Base-by-base conservation (phyloP, 139 green algal species). In the Marvania coccoides region DNA sequence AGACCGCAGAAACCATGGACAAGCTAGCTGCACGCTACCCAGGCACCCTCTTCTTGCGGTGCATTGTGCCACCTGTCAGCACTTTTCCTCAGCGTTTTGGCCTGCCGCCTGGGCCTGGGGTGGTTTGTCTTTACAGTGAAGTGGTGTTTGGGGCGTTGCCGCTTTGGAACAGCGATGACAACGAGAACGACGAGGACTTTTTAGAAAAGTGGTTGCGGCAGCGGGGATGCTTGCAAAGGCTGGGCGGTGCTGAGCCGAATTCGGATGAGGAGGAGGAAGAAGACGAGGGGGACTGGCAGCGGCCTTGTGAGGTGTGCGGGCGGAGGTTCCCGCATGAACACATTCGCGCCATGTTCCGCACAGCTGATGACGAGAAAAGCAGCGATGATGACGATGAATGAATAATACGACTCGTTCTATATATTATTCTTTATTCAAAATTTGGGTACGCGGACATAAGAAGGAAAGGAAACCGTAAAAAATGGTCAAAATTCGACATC, bases 301-400 rank as follows among this genome's bases (percentile, higher is more conserved):
- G 46, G 33, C 48, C 70, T 2, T 77, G 70, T 34, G 61, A 71
- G 31, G 70, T 60, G 33, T 77, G 70, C 6, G 70, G 70, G 10
- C 38, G 70, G 51, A 61, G 62, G 12, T 77, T 67, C 61, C 70
- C 70, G 5, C 70, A 77, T 39, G 39, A 72, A 58, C 70, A 77
- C 40, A 67, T 77, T 4, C 39, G 62, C 5, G 45, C 40, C 2
- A 58, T 56, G 37, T 51, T 12, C 9, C 35, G 48, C 10, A 9
- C 9, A 9, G 37, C 9, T 40, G 37, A 9, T 23, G 9, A 8
- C 9, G 9, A 8, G 12, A 9, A 59, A 12, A 29, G 37, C 12
- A 29, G 37, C 9, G 12, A 59, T 23, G 12, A 59, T 12, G 48
- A 59, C 37, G 48, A 59, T 12, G 12, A 59, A n/a, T 59, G 35